A percentile compares a stretch with the other conserved stretches of the same genome.
Conservation (phyloP, 345 rosid species). For the Syzygium aromaticum region DNA sequence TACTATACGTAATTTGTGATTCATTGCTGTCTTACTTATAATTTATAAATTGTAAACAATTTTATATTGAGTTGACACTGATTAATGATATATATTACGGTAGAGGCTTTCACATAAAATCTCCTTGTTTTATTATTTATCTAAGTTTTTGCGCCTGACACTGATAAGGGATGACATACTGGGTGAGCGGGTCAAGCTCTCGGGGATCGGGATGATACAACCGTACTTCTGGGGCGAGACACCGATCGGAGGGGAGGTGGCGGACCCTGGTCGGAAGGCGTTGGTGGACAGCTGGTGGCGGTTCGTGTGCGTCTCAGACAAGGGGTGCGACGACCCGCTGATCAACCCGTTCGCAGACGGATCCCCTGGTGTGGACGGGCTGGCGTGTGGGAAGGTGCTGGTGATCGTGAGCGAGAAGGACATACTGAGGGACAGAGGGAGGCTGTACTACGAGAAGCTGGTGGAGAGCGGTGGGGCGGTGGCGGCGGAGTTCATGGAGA, state of each 20-base stretch:
- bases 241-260: conserved; percentile 48
- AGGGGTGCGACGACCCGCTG: conserved; percentile 69
- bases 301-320: conserved; percentile 50
- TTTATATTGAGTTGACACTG: neutral
- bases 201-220: conserved; percentile 54
- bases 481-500: conserved; percentile 40
- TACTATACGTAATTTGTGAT: neutral
- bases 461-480: conserved; percentile 38
- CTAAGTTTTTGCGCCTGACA: neutral
- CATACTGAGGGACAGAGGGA: conserved; percentile 51
- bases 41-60: neutral
- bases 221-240: conserved; percentile 64
- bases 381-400: conserved; percentile 44
- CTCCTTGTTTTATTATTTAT: neutral
- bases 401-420: conserved; percentile 58
- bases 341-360: conserved; percentile 64
- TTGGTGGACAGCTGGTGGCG: conserved; percentile 83
- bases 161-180: neutral
- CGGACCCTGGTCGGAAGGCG: conserved; percentile 27
- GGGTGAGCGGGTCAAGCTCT: conserved; percentile 17
- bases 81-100: neutral
- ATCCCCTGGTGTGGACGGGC: conserved; percentile 26
- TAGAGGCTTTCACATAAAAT: neutral
- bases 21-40: neutral
- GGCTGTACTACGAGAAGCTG: conserved; percentile 39